phyloP scores from a whole-genome alignment of 1,284 basidiomycete genomes.

The Phlebopus sp. region DNA sequence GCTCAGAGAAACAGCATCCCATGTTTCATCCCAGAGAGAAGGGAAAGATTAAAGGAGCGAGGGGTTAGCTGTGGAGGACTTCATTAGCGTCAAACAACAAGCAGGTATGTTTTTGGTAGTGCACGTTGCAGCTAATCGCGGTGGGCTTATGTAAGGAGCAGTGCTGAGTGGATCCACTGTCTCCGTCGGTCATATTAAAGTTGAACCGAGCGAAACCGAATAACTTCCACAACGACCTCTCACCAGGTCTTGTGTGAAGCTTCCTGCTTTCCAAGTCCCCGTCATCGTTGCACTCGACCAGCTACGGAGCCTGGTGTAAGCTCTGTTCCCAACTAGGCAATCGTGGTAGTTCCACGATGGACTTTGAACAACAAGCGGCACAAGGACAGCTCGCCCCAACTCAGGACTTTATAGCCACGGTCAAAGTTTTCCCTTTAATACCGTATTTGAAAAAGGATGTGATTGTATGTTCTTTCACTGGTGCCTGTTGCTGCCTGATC shows the following conservation, averaged over 20 bases:
- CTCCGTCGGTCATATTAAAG: not conserved
- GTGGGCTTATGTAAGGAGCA: not conserved
- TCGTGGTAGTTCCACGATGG: conserved; percentile 36
- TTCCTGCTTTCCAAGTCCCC: not conserved
- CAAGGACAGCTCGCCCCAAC: conserved; percentile 49
- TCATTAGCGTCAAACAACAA: conserved; percentile 30
- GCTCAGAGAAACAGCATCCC: conserved; percentile 65
- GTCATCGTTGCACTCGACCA: not conserved
- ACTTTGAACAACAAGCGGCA: conserved; percentile 44
- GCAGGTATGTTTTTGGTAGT: conserved; percentile 25
- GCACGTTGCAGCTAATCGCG: conserved; percentile 5
- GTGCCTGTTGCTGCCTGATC: conserved; percentile 9
- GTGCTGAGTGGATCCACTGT: not conserved
- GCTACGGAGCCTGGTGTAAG: not conserved
- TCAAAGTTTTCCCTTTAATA: conserved; percentile 76
- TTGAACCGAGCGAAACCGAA: not conserved
- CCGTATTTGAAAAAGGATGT: conserved; percentile 67
- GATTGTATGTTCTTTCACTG: conserved; percentile 43
- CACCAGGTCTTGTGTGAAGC: too few species aligned
- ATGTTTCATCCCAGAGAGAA: conserved; percentile 44
- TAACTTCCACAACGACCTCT: not conserved
- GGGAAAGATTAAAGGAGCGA: conserved; percentile 30
- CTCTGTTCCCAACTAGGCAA: not conserved
- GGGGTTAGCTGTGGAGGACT: conserved; percentile 16
- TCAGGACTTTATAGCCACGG: conserved; percentile 51